These are phyloP conservation scores for Noccaea caerulescens DNA, from an alignment of 345 rosid species.

Conservation along the genomic window DNA sequence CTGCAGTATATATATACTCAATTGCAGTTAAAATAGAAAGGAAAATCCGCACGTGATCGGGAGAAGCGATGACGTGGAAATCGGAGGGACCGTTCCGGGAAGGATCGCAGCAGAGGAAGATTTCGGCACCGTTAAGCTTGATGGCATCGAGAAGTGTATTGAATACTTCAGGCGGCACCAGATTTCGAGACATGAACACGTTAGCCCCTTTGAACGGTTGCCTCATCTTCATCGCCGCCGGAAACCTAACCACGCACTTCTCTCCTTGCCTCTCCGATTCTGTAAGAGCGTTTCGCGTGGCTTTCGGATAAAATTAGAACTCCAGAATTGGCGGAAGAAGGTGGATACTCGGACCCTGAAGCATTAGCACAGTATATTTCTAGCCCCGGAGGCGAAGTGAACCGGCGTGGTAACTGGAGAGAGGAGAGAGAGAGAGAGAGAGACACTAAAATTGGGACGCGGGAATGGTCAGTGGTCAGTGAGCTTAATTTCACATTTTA, in stretches of 20 bases:
- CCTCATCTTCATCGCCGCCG: constrained; percentile 58
- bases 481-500: constrained; percentile 1
- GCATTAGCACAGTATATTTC: background rate
- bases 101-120: constrained; percentile 91
- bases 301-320: background rate
- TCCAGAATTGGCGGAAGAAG: background rate
- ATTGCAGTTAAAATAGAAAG: background rate
- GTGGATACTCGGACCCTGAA: background rate
- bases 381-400: background rate
- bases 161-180: constrained; percentile 86
- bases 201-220: constrained; percentile 70
- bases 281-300: constrained; percentile 5
- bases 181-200: constrained; percentile 83
- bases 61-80: constrained; percentile 82
- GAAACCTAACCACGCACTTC: constrained; percentile 25
- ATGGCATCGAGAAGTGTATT: constrained; percentile 87
- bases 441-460: background rate
- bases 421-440: background rate
- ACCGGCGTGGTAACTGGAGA: constrained; percentile 18
- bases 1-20: background rate
- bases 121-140: constrained; percentile 79
- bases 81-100: constrained; percentile 73
- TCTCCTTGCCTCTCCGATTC: background rate
- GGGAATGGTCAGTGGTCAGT: constrained; percentile 30
- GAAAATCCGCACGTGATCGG: constrained; percentile 55